These are phyloP conservation scores for Gossypium herbaceum DNA, from an alignment of 345 rosid species.

Conservation along the genomic window DNA sequence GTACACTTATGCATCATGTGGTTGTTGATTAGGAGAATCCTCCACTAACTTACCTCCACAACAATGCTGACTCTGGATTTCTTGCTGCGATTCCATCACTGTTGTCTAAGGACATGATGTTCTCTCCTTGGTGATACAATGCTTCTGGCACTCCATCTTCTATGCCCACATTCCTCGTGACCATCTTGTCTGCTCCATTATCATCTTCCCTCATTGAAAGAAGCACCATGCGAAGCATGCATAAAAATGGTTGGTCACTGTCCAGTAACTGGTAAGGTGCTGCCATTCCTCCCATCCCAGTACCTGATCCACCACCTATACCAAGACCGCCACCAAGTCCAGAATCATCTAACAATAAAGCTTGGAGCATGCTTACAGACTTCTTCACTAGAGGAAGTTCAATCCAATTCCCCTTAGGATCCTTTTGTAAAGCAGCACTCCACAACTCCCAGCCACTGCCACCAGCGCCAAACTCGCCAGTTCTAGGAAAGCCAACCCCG, in stretches of 20 bases:
- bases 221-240: constrained; percentile 99
- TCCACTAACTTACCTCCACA: constrained; percentile 72
- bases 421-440: constrained; percentile 82
- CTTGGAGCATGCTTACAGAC: constrained; percentile 95
- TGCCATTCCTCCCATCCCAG: constrained; percentile 99
- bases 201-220: constrained; percentile 98
- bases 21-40: neutral
- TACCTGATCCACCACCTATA: constrained; percentile 98
- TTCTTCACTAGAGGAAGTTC: constrained; percentile 90
- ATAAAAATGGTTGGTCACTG: constrained; percentile 97
- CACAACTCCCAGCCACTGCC: constrained; percentile 91
- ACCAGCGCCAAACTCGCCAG: constrained; percentile 68
- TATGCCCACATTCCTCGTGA: constrained; percentile 50
- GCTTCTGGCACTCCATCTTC: constrained; percentile 51
- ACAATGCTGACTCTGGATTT: constrained; percentile 74
- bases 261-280: constrained; percentile 89
- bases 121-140: constrained; percentile 32
- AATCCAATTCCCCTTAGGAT: constrained; percentile 90
- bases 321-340: constrained; percentile 99
- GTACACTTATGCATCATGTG: constrained; percentile 1
- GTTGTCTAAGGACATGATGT: constrained; percentile 35
- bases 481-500: constrained; percentile 79
- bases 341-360: constrained; percentile 85
- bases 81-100: constrained; percentile 52
- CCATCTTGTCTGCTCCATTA: constrained; percentile 65